Conservation (phyloP, 345 rosid species). For the Salix viminalis region DNA sequence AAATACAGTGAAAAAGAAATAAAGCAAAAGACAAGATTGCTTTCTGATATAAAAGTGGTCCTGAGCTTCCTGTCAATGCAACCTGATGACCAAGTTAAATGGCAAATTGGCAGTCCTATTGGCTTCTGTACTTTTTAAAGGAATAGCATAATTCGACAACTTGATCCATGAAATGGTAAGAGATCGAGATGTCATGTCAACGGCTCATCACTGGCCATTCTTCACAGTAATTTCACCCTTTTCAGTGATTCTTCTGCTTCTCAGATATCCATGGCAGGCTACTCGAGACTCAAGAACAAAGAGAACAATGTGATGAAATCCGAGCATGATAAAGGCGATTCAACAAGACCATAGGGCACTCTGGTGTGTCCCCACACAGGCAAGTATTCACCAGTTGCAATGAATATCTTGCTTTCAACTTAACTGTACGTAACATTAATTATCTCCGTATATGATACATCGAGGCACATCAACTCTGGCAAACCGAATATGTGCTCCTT, state of each 20-base stretch:
- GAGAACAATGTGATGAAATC: not conserved
- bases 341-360: not conserved
- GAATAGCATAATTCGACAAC: not conserved
- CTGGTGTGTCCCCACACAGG: conserved; percentile 8
- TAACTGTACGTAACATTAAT: not conserved
- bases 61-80: not conserved
- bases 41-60: not conserved
- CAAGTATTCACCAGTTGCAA: conserved; percentile 5
- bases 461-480: no score
- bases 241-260: not conserved
- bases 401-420: conserved; percentile 20
- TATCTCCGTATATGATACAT: not conserved
- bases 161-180: not conserved
- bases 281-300: not conserved
- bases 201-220: not conserved
- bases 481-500: not conserved
- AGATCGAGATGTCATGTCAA: not conserved
- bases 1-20: not conserved
- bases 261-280: not conserved
- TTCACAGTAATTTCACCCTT: not conserved
- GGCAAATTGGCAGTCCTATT: not conserved
- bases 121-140: not conserved
- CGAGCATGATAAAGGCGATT: not conserved
- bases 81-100: not conserved
- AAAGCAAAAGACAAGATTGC: not conserved